These are phyloP conservation scores for Acanthochlamys bracteata DNA, from an alignment of 106 monocot species.

Conservation along the genomic window DNA sequence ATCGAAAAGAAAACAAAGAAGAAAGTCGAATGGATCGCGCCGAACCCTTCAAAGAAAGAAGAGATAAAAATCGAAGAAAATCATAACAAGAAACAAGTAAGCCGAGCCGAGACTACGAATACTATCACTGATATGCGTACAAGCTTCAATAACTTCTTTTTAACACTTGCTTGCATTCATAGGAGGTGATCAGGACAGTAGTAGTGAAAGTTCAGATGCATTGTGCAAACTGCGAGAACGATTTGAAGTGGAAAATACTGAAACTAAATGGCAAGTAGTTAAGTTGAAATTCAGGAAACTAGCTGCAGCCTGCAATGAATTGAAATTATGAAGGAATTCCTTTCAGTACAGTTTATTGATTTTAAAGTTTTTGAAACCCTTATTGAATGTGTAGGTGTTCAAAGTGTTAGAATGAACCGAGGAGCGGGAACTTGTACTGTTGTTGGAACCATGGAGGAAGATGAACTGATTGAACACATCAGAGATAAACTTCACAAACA, in stretches of 20 bases:
- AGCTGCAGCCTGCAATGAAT: not conserved
- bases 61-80: constrained; percentile 15
- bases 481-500: constrained; percentile 28
- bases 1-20: constrained; percentile 41
- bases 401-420: constrained; percentile 33
- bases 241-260: constrained; percentile 42
- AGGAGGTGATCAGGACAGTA: constrained; percentile 42
- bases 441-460: constrained; percentile 34
- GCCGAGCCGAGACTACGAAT: not conserved
- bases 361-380: not conserved
- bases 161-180: not conserved
- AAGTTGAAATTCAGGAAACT: not conserved
- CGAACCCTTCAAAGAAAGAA: constrained; percentile 34
- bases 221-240: constrained; percentile 47
- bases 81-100: constrained; percentile 50
- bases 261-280: constrained; percentile 39
- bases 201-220: constrained; percentile 66
- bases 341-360: not conserved
- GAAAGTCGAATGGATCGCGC: constrained; percentile 57
- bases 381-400: constrained; percentile 28
- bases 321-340: not conserved
- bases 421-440: constrained; percentile 33
- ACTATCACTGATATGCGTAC: no score
- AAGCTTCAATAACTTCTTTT: no score
- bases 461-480: constrained; percentile 36